Evolutionary conservation across 345 rosid species (phyloP), one percentile per base, ranked within the genome.

Genomic region (Gossypium arboreum): DNA sequence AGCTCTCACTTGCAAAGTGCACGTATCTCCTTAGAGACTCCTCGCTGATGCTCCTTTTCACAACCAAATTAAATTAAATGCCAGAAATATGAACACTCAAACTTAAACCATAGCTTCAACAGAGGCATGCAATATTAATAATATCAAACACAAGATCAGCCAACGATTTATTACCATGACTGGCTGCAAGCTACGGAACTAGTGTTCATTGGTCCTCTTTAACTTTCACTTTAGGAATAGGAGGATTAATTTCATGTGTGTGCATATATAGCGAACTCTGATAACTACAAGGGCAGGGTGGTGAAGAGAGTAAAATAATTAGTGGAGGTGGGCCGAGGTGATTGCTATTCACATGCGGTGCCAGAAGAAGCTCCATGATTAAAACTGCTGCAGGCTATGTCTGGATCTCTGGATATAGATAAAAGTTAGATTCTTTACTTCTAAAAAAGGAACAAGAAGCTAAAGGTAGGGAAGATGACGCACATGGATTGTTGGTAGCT

Each of bases 21-120:
- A 92, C 97, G 62, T 90, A 92, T 68, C 95, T 84, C 73, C 83
- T 89, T 48, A 92, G 25, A 0, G 97, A 92, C 29, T 89, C 95
- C 73, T 92, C 97, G n/a, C 97, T 92, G 25, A 92, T 84, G 9
- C 92, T 85, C 97, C 97, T 86, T 9, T 34, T 2, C 47, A 57
- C 3, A 50, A 18, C 8, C 80, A 55, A 18, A 22, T 34, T 34
- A 34, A 34, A 34, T 34, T 34, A 34, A 34, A 34, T 34, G 41
- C 7, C 41, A 5, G 41, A 34, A 34, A 34, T 5, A 34, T 4
- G 7, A 34, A 34, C 6, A 34, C 39, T 34, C 39, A 34, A 34
- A 34, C 39, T 34, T 34, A 4, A 34, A 34, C 6, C 39, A 34
- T 4, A 34, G 39, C 39, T 34, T 34, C 39, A 34, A 34, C 41